Evolutionary conservation across 1,284 basidiomycete genomes (phyloP), one percentile per base, ranked within the genome.

Genomic region (Xerocomus amazonicus): DNA sequence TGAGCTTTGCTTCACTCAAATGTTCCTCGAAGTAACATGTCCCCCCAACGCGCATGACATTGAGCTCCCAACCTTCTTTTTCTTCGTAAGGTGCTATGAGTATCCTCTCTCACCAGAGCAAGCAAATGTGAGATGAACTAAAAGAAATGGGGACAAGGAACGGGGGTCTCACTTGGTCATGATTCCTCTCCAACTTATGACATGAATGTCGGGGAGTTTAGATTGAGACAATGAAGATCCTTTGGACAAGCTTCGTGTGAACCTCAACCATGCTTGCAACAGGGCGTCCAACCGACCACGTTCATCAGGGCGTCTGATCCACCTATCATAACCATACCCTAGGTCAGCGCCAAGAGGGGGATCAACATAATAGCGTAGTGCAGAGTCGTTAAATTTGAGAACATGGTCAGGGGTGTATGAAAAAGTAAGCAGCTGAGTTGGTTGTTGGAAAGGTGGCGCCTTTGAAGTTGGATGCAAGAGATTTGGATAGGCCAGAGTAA

Each of bases 11-110:
- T 13, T 85, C 76, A 6, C 76, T 76, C 27, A 80, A 62, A 63
- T 90, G 83, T 57, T 94, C 91, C 67, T 97, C 94, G 36, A 96
- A 74, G 61, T 95, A 94, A 16, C 96, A 61, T 1, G 84, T 87
- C 23, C 79, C 90, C 49, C 82, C 75, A 0, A 92, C 68, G n/a
- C 73, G 72, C 83, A 95, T 90, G 16, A 88, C 84, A 58, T 95
- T 93, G 70, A 97, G 73, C 50, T 90, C 84, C 84, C 87, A 94
- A 0, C 76, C 75, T 39, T 94, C 91, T 41, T 83, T 75, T 16
- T 87, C 81, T 68, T 93, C 88, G 59, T 89, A 92, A 10, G 89
- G 87, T 3, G 87, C 85, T 45, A 79, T 87, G 70, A 91, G 72
- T 59, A 93, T 76, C 58, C 82, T 83, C 61, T 72, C 70, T 79